Conservation (phyloP, 176 grass and related monocot species). For the Carex kokanica region DNA sequence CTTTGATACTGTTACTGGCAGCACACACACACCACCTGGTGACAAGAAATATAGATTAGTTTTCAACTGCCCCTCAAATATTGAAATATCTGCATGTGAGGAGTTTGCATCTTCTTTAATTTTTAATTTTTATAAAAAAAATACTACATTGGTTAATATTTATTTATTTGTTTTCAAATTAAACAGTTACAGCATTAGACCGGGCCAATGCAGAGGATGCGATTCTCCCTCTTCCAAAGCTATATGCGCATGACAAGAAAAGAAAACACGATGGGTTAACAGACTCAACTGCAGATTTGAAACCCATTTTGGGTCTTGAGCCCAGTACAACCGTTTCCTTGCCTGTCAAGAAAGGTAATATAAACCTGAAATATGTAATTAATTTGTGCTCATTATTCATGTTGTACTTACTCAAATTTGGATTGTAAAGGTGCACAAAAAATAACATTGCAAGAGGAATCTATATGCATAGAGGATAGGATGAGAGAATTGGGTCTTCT, state of each 20-base stretch:
- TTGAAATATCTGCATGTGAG: not conserved
- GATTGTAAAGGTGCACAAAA: conserved; percentile 47
- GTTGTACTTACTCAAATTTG: conserved; percentile 16
- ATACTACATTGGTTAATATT: conserved; percentile 12
- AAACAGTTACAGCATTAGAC: conserved; percentile 74
- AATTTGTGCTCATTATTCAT: conserved; percentile 18
- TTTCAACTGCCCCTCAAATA: not conserved
- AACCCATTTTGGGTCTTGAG: conserved; percentile 28
- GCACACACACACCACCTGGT: not conserved
- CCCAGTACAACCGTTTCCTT: conserved; percentile 23
- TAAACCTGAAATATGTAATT: not conserved
- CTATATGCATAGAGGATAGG: conserved; percentile 78
- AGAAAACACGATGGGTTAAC: conserved; percentile 56
- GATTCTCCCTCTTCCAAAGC: conserved; percentile 71
- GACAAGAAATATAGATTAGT: not conserved
- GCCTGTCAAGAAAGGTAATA: conserved; percentile 62
- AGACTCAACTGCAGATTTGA: conserved; percentile 36
- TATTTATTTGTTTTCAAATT: conserved; percentile 31
- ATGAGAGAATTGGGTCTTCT: conserved; percentile 51
- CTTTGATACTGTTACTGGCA: not conserved
- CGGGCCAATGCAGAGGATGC: conserved; percentile 92
- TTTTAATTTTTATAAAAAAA: conserved; percentile 13
- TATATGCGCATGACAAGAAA: conserved; percentile 74
- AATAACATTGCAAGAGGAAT: conserved; percentile 64
- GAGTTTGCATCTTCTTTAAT: not conserved